Percentiles rank a stretch among this genome's conserved stretches.
These are phyloP conservation scores for Penicillium goetzii DNA, from an alignment of 495 filamentous ascomycete genomes.

Conservation along the genomic window DNA sequence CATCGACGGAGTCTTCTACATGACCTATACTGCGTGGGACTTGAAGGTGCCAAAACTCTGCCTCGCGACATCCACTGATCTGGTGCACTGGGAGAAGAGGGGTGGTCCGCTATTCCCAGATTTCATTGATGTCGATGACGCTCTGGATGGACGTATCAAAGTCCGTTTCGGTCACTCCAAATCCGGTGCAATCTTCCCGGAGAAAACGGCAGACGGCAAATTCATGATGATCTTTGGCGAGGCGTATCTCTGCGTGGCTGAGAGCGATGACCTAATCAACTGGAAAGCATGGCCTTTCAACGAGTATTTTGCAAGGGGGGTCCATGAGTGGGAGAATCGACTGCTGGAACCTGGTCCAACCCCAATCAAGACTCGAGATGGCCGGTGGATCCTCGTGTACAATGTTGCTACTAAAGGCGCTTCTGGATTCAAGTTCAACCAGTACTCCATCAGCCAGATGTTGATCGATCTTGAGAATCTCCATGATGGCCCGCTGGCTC, in stretches of 20 bases:
- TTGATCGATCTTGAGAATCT: conserved; percentile 17
- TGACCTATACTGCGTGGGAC: conserved; percentile 3
- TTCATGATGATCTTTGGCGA: conserved; percentile 4
- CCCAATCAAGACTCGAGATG: not conserved
- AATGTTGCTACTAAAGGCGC: not conserved
- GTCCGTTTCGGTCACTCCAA: not conserved
- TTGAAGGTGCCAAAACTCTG: conserved; percentile 2
- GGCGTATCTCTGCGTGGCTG: not conserved
- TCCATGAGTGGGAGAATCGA: conserved; percentile 2
- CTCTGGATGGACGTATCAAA: conserved; percentile 1
- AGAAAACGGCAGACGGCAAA: not conserved
- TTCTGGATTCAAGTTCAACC: not conserved
- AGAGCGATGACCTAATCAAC: not conserved
- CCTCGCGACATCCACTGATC: conserved; percentile 4
- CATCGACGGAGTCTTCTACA: conserved; percentile 9
- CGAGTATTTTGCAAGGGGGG: not conserved
- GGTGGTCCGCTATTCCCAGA: not conserved
- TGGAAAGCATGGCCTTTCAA: conserved; percentile 4
- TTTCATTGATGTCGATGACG: not conserved
- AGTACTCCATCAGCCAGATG: conserved; percentile 34
- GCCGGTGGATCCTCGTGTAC: not conserved
- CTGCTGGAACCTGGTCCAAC: conserved; percentile 1
- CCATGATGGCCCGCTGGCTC: conserved; percentile 5
- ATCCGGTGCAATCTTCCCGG: not conserved
- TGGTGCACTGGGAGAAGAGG: conserved; percentile 8